Conservation (phyloP, 129 eudicot species). For the Gnaphalium uliginosum region DNA sequence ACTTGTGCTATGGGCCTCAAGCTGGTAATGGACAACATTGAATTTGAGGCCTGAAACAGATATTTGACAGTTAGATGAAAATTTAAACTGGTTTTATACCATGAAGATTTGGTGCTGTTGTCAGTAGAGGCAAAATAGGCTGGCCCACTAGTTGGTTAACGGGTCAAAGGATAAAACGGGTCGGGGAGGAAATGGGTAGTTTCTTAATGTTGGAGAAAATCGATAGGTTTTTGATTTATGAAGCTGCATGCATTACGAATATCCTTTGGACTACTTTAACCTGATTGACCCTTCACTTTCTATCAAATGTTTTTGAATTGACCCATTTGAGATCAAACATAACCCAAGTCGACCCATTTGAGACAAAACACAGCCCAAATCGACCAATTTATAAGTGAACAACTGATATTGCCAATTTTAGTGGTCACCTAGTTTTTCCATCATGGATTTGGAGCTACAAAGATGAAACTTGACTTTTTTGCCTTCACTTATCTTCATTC, state of each 20-base stretch:
- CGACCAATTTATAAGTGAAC: background rate
- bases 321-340: background rate
- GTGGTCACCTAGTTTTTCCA: background rate
- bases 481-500: background rate
- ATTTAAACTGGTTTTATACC: conserved; percentile 8
- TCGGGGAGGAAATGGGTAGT: background rate
- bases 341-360: too few relatives aligned
- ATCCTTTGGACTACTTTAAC: background rate
- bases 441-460: background rate
- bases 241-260: background rate
- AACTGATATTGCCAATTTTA: background rate
- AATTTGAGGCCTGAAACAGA: background rate
- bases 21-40: conserved; percentile 11
- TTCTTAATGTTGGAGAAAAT: too few relatives aligned
- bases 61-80: background rate
- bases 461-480: background rate
- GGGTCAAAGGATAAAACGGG: background rate
- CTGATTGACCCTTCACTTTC: background rate
- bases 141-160: background rate
- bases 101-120: background rate
- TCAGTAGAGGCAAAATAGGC: background rate
- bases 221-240: too few relatives aligned
- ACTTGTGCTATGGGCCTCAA: background rate
- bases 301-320: background rate
- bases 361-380: background rate